Percentiles rank a stretch among this genome's conserved stretches.
phyloP scores from a whole-genome alignment of 306 rosid species.

The cucumber (Cucumis sativus) region DNA sequence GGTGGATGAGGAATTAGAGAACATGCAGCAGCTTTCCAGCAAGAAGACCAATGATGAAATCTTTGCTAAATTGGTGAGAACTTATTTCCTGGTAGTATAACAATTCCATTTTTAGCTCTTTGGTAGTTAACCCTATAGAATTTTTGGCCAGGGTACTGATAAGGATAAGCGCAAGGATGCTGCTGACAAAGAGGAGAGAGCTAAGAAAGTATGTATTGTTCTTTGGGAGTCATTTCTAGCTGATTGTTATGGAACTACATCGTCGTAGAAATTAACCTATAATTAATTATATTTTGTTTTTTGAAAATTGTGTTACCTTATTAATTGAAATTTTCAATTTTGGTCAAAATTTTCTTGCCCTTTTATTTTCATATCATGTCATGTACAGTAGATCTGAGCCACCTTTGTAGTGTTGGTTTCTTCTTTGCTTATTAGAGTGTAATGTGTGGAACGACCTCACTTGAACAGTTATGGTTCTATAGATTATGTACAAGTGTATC shows the following conservation, averaged over 20 bases:
- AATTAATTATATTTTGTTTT: neutral
- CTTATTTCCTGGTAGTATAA: neutral
- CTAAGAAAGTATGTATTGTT: slow-evolving; percentile 51
- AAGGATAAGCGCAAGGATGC: slow-evolving; percentile 85
- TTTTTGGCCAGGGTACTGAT: slow-evolving; percentile 52
- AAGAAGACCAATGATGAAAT: slow-evolving; percentile 69
- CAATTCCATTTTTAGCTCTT: neutral
- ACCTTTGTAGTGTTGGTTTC: too few relatives aligned
- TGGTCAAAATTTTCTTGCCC: neutral
- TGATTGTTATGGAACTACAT: neutral
- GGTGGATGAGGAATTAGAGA: slow-evolving; percentile 41
- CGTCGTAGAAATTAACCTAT: neutral
- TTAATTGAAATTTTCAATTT: neutral
- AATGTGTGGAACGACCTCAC: too few relatives aligned
- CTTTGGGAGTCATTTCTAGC: neutral
- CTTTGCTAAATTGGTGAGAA: slow-evolving; percentile 63
- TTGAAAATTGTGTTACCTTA: too few relatives aligned
- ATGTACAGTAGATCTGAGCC: neutral
- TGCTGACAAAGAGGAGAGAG: slow-evolving; percentile 75
- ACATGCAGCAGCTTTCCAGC: slow-evolving; percentile 76
- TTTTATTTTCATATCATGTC: neutral
- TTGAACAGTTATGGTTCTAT: too few relatives aligned
- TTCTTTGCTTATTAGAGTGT: neutral
- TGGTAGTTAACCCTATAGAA: neutral
- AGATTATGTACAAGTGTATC: too few relatives aligned